phyloP scores from a whole-genome alignment of 2,329 filamentous ascomycete genomes.

The Stromatinia cepivora region DNA sequence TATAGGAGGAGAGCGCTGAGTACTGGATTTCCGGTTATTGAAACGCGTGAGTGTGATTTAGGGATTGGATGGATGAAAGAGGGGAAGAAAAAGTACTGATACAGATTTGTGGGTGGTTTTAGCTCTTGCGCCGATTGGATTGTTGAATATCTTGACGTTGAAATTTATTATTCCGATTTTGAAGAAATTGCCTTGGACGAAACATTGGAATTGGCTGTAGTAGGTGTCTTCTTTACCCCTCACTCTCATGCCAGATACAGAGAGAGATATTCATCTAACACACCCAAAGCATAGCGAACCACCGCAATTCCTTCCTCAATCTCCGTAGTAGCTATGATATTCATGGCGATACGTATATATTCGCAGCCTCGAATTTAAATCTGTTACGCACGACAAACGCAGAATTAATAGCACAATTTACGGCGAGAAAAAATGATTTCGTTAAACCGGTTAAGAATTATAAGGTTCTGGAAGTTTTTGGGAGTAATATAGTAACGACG shows the following conservation, averaged over 20 bases:
- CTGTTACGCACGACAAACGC: constrained; percentile 37
- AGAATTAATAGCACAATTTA: constrained; percentile 36
- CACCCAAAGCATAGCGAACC: constrained; percentile 28
- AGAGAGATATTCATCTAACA: constrained; percentile 2
- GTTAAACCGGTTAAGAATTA: constrained; percentile 39
- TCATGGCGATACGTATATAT: constrained; percentile 36
- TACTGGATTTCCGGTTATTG: constrained; percentile 8
- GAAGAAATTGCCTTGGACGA: constrained; percentile 20
- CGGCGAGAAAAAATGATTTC: constrained; percentile 37
- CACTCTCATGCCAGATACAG: neutral
- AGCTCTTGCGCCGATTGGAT: constrained; percentile 26
- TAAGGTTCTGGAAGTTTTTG: constrained; percentile 39
- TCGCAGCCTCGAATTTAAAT: constrained; percentile 30
- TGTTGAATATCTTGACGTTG: constrained; percentile 20
- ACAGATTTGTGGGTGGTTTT: neutral
- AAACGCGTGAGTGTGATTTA: constrained; percentile 1
- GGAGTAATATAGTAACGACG: constrained; percentile 38
- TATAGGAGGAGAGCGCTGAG: neutral
- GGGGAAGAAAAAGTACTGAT: neutral
- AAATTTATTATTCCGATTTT: constrained; percentile 26
- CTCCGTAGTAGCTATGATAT: constrained; percentile 25
- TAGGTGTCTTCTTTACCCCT: constrained; percentile 7
- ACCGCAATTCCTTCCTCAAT: constrained; percentile 27
- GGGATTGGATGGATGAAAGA: neutral
- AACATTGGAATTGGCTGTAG: constrained; percentile 31